These are phyloP conservation scores for Aureobasidium sp. DNA, from an alignment of 2,329 filamentous ascomycete genomes.

Conservation along the genomic window DNA sequence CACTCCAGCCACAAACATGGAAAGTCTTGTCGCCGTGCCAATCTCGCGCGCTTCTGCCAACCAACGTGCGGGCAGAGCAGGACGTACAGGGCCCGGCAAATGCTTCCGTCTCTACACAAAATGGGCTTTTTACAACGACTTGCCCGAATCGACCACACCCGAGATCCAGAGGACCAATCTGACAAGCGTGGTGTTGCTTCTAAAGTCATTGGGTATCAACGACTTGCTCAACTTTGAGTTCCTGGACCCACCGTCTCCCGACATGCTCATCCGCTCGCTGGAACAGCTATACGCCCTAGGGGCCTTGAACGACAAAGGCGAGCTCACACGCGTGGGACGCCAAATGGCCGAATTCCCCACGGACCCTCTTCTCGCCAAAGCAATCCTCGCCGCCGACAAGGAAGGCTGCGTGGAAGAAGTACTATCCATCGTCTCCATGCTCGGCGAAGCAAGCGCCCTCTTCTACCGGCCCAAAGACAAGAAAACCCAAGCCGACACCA, in stretches of 20 bases:
- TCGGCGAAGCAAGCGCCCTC: slow-evolving; percentile 76
- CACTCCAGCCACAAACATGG: slow-evolving; percentile 86
- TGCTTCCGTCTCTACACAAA: slow-evolving; percentile 92
- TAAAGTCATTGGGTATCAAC: slow-evolving; percentile 87
- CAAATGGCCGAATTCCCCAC: slow-evolving; percentile 95
- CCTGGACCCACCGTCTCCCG: slow-evolving; percentile 84
- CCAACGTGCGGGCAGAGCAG: slow-evolving; percentile 84
- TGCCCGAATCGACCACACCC: slow-evolving; percentile 83
- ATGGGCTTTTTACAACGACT: slow-evolving; percentile 79
- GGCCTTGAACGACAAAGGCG: slow-evolving; percentile 77
- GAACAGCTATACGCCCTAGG: slow-evolving; percentile 89
- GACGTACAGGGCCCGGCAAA: slow-evolving; percentile 84
- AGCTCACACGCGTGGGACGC: slow-evolving; percentile 80
- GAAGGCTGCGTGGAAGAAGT: slow-evolving; percentile 92
- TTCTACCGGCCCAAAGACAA: slow-evolving; percentile 97
- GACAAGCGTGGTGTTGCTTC: slow-evolving; percentile 69
- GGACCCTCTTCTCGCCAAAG: slow-evolving; percentile 83
- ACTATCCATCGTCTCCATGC: slow-evolving; percentile 86
- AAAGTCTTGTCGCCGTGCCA: slow-evolving; percentile 79
- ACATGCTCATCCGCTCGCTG: slow-evolving; percentile 78
- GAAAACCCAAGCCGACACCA: slow-evolving; percentile 89
- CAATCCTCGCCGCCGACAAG: slow-evolving; percentile 78
- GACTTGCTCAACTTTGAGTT: slow-evolving; percentile 92
- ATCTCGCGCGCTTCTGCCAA: slow-evolving; percentile 88
- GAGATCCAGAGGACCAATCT: slow-evolving; percentile 90